These are phyloP conservation scores for Trichomonas vaginalis DNA, from an alignment of 208 protist species.

Conservation along the genomic window DNA sequence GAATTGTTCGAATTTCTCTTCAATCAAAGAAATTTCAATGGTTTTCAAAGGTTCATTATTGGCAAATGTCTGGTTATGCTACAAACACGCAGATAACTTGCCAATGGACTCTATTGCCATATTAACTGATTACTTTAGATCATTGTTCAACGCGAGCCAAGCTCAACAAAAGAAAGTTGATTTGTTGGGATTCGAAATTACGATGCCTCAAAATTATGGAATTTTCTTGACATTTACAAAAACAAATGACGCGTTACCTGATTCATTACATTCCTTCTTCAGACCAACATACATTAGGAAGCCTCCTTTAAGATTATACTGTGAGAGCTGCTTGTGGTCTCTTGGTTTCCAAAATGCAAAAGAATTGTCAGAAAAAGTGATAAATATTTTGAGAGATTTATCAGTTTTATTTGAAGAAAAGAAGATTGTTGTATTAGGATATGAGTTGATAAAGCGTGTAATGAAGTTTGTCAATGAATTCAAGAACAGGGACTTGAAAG, in stretches of 20 bases:
- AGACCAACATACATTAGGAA: conserved; percentile 88
- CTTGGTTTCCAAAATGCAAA: conserved; percentile 79
- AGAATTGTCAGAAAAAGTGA: conserved; percentile 80
- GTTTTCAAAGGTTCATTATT: conserved; percentile 82
- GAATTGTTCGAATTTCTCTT: conserved; percentile 49
- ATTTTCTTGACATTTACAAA: conserved; percentile 94
- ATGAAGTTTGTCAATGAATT: conserved; percentile 84
- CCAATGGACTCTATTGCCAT: conserved; percentile 90
- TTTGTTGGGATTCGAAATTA: conserved; percentile 69
- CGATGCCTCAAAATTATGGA: conserved; percentile 68
- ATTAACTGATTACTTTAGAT: conserved; percentile 78
- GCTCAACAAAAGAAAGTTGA: conserved; percentile 60
- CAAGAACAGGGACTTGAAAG: conserved; percentile 77
- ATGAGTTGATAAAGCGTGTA: conserved; percentile 89
- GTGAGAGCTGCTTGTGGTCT: conserved; percentile 81
- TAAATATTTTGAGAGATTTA: conserved; percentile 85
- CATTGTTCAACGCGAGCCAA: conserved; percentile 74
- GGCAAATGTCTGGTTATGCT: conserved; percentile 79
- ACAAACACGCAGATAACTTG: conserved; percentile 92
- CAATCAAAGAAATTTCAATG: conserved; percentile 67
- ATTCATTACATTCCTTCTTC: conserved; percentile 82
- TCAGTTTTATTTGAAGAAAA: conserved; percentile 77
- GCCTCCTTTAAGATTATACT: conserved; percentile 84
- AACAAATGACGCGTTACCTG: conserved; percentile 84
- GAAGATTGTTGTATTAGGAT: conserved; percentile 71